Evolutionary conservation across 208 protist genomes (phyloP), one percentile per base, ranked within the genome.

Genomic region (Leishmania tropica): DNA sequence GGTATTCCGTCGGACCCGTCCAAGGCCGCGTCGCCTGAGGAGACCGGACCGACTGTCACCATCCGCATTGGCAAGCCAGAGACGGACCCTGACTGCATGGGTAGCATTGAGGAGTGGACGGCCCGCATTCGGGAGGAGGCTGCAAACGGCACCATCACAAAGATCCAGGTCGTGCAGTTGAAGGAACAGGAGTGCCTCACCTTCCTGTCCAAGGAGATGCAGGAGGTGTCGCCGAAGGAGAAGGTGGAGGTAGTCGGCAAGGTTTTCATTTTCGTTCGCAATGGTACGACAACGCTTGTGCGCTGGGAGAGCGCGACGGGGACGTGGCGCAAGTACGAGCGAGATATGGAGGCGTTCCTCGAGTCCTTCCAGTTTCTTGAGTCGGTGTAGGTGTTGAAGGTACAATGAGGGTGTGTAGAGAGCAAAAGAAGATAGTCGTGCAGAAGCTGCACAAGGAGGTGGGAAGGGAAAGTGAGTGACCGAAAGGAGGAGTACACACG

Each of bases 191-290:
- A 85, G 40, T 96, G 93, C 84, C 80, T 96, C 62, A 92, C 84
- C 17, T 95, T 96, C 85, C 77, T 86, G 28, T 87, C 90, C 40
- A 93, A 94, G 81, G 91, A 88, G 58, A 95, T 95, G 93, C 91
- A 96, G 79, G 93, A 96, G 82, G 80, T 90, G 53, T 91, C 81
- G 37, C 91, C 93, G 72, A 87, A 81, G 35, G 81, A 93, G 78
- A 83, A 85, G 58, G 81, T 91, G 71, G 91, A 95, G 87, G 83
- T 94, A 5, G 73, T 79, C 35, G 90, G 84, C n/a, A 92, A 90
- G 71, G 85, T 95, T 51, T 92, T 85, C 77, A 93, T 96, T 70
- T 95, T 96, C 78, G 88, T 94, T 78, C 88, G 87, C 74, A 78
- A 92, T 42, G 81, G 88, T 51, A 83, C 83, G 42, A 96, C 91